Evolutionary conservation across 805 yeast genomes (phyloP).

Genomic region (Candida multigemmis): DNA sequence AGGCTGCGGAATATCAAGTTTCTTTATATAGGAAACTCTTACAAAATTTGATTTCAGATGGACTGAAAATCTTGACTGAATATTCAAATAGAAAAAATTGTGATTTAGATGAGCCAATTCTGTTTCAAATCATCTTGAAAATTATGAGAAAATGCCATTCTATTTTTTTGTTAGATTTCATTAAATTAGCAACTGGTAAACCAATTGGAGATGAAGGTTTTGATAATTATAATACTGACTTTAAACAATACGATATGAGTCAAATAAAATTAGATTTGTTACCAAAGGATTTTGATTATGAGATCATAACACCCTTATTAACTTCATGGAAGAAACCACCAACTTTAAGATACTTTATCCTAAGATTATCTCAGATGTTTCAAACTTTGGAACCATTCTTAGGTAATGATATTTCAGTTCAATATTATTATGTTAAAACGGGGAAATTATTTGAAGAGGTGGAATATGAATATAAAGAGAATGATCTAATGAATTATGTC

Average conservation of each 20-base stretch:
- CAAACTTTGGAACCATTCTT: constrained; percentile 22
- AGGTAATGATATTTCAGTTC: constrained; percentile 38
- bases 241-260: constrained; percentile 3
- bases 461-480: constrained; percentile 26
- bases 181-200: constrained; percentile 36
- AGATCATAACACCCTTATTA: constrained; percentile 13
- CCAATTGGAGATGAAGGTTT: constrained; percentile 31
- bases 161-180: constrained; percentile 33
- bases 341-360: constrained; percentile 49
- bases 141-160: constrained; percentile 27
- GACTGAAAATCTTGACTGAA: constrained; percentile 23
- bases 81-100: constrained; percentile 40
- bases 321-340: constrained; percentile 43
- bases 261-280: constrained; percentile 1
- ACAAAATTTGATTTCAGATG: constrained; percentile 17
- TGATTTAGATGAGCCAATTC: constrained; percentile 40
- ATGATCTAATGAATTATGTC: constrained; percentile 17
- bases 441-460: constrained; percentile 27
- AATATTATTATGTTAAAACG: constrained; percentile 35
- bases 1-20: constrained; percentile 49
- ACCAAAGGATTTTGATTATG: neutral
- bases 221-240: constrained; percentile 15
- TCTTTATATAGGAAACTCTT: constrained; percentile 47
- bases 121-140: constrained; percentile 27
- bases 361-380: constrained; percentile 42